phyloP scores from a whole-genome alignment of 495 filamentous ascomycete genomes.

The Achaetomiella virescens region DNA sequence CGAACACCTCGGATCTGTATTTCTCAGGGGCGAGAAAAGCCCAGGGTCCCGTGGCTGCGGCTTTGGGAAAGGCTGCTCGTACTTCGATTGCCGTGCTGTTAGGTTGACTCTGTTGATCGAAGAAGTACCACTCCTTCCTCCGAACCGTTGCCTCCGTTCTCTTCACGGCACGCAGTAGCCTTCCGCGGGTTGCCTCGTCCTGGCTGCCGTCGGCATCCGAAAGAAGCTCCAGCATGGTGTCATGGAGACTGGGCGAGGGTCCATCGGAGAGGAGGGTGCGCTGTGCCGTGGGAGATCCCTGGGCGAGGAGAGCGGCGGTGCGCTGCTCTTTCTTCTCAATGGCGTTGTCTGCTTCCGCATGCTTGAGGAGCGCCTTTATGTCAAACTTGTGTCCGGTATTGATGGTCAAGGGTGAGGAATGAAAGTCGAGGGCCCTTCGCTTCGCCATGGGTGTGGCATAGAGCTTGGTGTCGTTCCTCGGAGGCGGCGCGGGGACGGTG shows the following conservation, averaged over 20 bases:
- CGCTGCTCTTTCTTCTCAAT: conserved; percentile 52
- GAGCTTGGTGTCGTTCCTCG: background rate
- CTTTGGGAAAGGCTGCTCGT: conserved; percentile 30
- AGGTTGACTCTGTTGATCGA: conserved; percentile 34
- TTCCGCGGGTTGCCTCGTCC: conserved; percentile 48
- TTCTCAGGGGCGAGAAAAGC: conserved; percentile 41
- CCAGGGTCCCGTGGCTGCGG: conserved; percentile 30
- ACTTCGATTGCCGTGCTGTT: conserved; percentile 23
- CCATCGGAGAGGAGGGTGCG: conserved; percentile 16
- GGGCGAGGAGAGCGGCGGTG: conserved; percentile 31
- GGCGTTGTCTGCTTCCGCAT: conserved; percentile 51
- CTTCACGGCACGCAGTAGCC: conserved; percentile 62
- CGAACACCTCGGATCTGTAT: conserved; percentile 55
- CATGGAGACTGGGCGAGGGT: conserved; percentile 21
- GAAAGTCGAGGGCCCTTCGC: conserved; percentile 31
- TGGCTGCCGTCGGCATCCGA: conserved; percentile 44
- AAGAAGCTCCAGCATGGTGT: conserved; percentile 38
- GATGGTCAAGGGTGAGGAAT: conserved; percentile 39
- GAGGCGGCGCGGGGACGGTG: background rate
- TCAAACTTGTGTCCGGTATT: conserved; percentile 60
- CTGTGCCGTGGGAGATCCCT: conserved; percentile 23
- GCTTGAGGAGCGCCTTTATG: conserved; percentile 57
- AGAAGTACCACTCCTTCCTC: conserved; percentile 63
- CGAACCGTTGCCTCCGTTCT: conserved; percentile 65
- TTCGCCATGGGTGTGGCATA: conserved; percentile 36